Evolutionary conservation across 2,329 filamentous ascomycete species (phyloP), one percentile per base, ranked within the genome.

Genomic region (Cercospora zeina): DNA sequence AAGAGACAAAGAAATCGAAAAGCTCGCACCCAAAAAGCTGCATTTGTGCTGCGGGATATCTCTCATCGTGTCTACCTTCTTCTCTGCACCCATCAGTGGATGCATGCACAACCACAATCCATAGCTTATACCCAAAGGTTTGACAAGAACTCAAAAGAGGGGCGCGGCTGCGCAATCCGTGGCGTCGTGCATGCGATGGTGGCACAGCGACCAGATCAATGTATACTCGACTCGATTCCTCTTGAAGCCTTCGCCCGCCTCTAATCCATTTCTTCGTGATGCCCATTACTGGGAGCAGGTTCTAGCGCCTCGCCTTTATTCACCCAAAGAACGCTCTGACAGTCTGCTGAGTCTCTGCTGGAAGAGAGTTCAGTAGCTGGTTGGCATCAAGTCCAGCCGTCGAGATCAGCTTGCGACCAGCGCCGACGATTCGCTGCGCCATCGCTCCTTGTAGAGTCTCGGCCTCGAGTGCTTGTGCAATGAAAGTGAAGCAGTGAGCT

Each of bases 401-500:
- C 64, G 87, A 83, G 42, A 96, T 84, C 55, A 99, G 82, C 57
- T 85, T 80, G 79, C 96, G 96, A 36, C 90, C 90, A 1, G 91
- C 87, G 49, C 81, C 81, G 33, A 91, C 90, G 61, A 96, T 89
- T 64, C 89, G 87, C 64, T 82, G 85, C 27, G 90, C 91, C 19
- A 89, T 92, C 73, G 92, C 87, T 19, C 93, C 93, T 73, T 93
- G 90, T 42, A 99, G 81, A 16, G 93, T 93, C 73, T 96, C 91
- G 5, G 91, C 89, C 73, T 97, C 93, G 13, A 99, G 86, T 19
- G 93, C 93, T 75, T 96, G 89, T 27, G 88, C 91, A 60, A 97
- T 90, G 71, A 87, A 89, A 27, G 89, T 85, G 74, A 99, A 97
- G 63, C 93, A 84, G 75, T 92, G 91, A 67, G 85, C 85, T 6